Evolutionary conservation across 352 stramenopile genomes (phyloP), one percentile per base, ranked within the genome.

Genomic region (Elongisporangium senticosum): DNA sequence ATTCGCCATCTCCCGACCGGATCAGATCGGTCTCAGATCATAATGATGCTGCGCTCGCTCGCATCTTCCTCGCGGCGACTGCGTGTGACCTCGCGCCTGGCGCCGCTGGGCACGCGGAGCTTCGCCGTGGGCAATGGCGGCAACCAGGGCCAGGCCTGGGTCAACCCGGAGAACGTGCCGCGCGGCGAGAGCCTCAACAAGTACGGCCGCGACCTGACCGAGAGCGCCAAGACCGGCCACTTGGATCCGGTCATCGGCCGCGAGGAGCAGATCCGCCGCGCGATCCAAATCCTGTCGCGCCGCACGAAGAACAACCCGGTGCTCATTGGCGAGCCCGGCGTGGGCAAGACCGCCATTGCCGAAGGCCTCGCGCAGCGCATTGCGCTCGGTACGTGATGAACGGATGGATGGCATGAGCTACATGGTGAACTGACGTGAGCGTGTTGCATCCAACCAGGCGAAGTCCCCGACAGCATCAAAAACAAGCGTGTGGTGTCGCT

Each of bases 261-360:
- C 15, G 94, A 98, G 65, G 90, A 97, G 54, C 82, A 98, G 62
- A 98, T 99, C 70, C 86, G 96, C 15, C 82, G 96, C 37, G 90
- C 93, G 4, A 94, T 99, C 65, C 95, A 98, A 69, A 98, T 99
- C 61, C 72, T 99, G 7, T 96, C 80, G 26, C 82, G 97, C 14
- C 77, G 96, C 19, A 99, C 94, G 24, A 99, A 99, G 87, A 99
- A 99, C 69, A 99, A 99, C 69, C 96, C 97, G 2, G 93, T 98
- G 49, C 75, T 99, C 47, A 98, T 99, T 63, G 97, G 97, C 55
- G 96, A 99, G 73, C 95, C 97, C 0, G 96, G 96, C 60, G 95
- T 98, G 28, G 95, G 95, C 59, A 98, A 99, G 72, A 98, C 96
- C 4, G 86, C 90, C 20, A 96, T 98, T 68, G 90, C 85, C 0